A percentile compares a stretch with the other conserved stretches of the same genome.
Evolutionary conservation across 1,139 yeast species (phyloP).

Genomic region (Entelexis paramagnoliae): DNA sequence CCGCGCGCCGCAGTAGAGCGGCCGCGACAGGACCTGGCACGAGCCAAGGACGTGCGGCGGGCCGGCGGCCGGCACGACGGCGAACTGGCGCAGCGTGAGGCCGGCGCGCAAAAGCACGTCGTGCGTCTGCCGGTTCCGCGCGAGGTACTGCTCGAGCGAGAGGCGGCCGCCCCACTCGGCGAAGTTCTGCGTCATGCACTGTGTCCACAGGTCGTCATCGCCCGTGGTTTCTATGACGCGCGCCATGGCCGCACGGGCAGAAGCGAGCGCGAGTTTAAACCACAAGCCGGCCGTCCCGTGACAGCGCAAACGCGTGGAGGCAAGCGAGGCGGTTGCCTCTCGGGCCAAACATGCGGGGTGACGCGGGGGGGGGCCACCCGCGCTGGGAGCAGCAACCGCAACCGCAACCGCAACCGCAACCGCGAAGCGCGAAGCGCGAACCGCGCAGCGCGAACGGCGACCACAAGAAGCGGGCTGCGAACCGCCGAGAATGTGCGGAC

Average conservation of each 20-base stretch:
- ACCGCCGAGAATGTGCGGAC: too few relatives aligned
- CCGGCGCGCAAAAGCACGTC: constrained; percentile 19
- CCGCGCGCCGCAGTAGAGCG: constrained; percentile 59
- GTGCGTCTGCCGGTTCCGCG: constrained; percentile 28
- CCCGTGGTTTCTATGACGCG: constrained; percentile 12
- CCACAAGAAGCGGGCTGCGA: too few relatives aligned
- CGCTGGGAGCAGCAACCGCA: too few relatives aligned
- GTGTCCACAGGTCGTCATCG: constrained; percentile 4
- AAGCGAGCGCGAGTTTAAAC: too few relatives aligned
- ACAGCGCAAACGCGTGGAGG: too few relatives aligned
- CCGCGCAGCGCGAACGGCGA: too few relatives aligned
- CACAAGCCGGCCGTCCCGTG: not conserved
- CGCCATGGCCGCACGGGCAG: not conserved
- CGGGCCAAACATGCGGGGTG: too few relatives aligned
- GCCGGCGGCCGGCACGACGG: constrained; percentile 4
- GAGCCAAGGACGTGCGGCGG: constrained; percentile 29
- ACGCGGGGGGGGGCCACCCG: too few relatives aligned
- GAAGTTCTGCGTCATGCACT: constrained; percentile 6
- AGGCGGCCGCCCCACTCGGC: constrained; percentile 39
- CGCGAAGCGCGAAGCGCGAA: too few relatives aligned
- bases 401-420: too few relatives aligned
- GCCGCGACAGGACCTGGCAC: constrained; percentile 41
- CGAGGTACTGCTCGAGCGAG: constrained; percentile 27
- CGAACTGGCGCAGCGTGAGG: constrained; percentile 18
- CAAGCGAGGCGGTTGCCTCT: too few relatives aligned